Conservation (phyloP, 1,284 basidiomycete genomes). For the Megacollybia platyphylla region DNA sequence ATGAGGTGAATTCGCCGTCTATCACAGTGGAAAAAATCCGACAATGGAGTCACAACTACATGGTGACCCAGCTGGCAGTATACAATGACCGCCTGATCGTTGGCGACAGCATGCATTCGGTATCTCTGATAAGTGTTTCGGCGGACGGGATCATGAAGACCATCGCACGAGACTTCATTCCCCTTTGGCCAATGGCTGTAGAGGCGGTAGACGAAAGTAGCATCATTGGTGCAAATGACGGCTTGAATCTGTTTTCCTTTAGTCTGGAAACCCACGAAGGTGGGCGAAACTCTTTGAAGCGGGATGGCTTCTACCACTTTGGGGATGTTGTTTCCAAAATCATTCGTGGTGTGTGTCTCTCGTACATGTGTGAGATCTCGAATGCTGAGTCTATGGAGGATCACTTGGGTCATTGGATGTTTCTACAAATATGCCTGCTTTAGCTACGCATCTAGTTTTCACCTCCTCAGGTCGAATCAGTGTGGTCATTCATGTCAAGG, state of each 20-base stretch:
- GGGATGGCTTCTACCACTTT: conserved; percentile 51
- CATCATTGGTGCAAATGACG: conserved; percentile 65
- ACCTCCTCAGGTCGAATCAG: conserved; percentile 76
- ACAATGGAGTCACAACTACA: conserved; percentile 72
- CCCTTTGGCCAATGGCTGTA: conserved; percentile 58
- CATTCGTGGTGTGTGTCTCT: conserved; percentile 33
- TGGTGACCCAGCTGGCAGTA: conserved; percentile 52
- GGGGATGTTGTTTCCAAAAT: conserved; percentile 67
- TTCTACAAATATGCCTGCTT: conserved; percentile 22
- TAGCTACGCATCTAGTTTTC: conserved; percentile 63
- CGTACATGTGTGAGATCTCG: background rate
- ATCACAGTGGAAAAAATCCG: conserved; percentile 30
- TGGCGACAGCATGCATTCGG: conserved; percentile 76
- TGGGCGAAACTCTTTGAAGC: conserved; percentile 33
- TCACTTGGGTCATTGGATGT: conserved; percentile 23
- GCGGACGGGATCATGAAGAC: conserved; percentile 31
- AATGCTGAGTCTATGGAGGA: conserved; percentile 17
- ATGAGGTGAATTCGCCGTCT: conserved; percentile 13
- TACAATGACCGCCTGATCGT: conserved; percentile 42
- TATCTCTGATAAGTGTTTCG: conserved; percentile 54
- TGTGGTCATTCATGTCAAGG: conserved; percentile 55
- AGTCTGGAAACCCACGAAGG: conserved; percentile 27
- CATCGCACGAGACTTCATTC: conserved; percentile 67
- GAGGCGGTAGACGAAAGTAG: conserved; percentile 39
- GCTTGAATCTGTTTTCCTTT: conserved; percentile 71